Evolutionary conservation across 768 basidiomycete genomes (phyloP), one percentile per base, ranked within the genome.

Genomic region (Exsudoporus frostii): DNA sequence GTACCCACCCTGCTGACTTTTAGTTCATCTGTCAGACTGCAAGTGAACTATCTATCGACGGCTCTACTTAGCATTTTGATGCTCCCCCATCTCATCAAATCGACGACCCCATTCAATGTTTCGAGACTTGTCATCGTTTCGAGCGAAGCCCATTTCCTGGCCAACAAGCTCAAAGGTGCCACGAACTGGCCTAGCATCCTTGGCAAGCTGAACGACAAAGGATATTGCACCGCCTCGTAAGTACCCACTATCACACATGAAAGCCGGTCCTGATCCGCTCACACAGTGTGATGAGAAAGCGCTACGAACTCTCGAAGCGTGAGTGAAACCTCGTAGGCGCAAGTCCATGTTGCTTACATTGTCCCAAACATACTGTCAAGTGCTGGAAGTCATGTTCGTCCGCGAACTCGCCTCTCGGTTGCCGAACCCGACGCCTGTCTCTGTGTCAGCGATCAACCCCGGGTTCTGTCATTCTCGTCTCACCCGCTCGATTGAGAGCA

Each of bases 1-100:
- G 19, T 25, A 17, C 22, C 3, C 33, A n/a, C 1, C 15, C 7
- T 2, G 2, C 22, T 61, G 13, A 53, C 5, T 4, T 15, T 43
- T 33, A 14, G 19, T 43, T 53, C 32, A 1, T 38, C 34, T 22
- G 11, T 19, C 37, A 74, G 71, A 8, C 40, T 75, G 7, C 71
- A 74, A 54, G 66, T 72, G 25, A 74, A 75, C 51, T 67, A 69
- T 44, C 54, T 75, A 20, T 66, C 70, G 27, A 75, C 66, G 0
- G 70, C 64, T 4, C 45, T 74, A 41, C 65, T 74, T 10, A 68
- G 66, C 47, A 60, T 73, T 34, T 54, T 71, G 48, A 64, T 75
- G 48, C 63, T 75, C 5, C 73, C 73, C 24, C 58, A 66, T 32
- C 65, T 74, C 48, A 51, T 68, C 49, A 65, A 67, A 50, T 60